Evolutionary conservation across 2,329 filamentous ascomycete species (phyloP).

Genomic region (Apiospora saccharicola): DNA sequence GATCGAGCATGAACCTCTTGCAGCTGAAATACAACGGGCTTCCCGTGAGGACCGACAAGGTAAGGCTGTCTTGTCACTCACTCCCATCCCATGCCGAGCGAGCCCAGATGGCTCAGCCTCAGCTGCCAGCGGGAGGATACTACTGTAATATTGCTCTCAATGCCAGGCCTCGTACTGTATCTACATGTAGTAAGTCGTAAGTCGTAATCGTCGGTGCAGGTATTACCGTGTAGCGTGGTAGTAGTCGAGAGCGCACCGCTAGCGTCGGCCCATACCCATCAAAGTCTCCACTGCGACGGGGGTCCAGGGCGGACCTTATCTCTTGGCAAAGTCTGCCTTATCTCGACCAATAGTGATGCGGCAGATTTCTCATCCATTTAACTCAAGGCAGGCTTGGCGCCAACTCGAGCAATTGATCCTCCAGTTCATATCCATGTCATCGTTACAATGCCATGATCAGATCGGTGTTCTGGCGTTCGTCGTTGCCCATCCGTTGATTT

Average conservation of each 20-base stretch:
- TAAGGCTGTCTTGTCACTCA: neutral
- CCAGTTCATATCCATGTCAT: neutral
- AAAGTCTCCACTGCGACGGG: neutral
- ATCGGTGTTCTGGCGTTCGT: neutral
- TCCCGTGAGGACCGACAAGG: neutral
- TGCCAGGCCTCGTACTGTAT: neutral
- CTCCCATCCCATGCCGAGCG: neutral
- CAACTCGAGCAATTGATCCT: neutral
- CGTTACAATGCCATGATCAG: neutral
- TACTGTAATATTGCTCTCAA: neutral
- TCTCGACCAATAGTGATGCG: slow-evolving; percentile 18
- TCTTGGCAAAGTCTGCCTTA: slow-evolving; percentile 25
- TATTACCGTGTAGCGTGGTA: slow-evolving; percentile 12
- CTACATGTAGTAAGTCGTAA: slow-evolving; percentile 3
- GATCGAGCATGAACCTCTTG: neutral
- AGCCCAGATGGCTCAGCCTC: neutral
- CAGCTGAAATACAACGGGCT: slow-evolving; percentile 7
- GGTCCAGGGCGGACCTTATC: slow-evolving; percentile 22
- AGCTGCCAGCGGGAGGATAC: neutral
- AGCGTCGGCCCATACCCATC: neutral
- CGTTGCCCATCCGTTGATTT: neutral
- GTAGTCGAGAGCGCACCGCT: neutral
- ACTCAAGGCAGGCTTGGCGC: slow-evolving; percentile 3
- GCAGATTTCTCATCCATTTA: slow-evolving; percentile 21
- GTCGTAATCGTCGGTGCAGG: neutral